phyloP scores from a whole-genome alignment of 2,329 filamentous ascomycete species.

The Fusarium lyarnte region DNA sequence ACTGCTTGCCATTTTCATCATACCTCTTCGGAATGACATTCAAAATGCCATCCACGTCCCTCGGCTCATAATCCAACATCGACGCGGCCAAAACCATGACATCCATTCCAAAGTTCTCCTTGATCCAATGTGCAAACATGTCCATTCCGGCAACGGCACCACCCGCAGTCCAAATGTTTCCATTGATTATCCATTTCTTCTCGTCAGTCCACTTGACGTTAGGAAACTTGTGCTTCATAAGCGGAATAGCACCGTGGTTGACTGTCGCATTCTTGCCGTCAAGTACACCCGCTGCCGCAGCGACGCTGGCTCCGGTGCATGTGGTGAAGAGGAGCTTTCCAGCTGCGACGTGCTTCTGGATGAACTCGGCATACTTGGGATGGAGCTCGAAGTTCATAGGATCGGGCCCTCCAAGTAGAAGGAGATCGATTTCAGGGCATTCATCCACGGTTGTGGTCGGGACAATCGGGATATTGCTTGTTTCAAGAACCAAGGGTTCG shows the following conservation, averaged over 20 bases:
- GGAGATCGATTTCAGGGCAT: conserved; percentile 50
- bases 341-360: conserved; percentile 48
- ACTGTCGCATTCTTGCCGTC: conserved; percentile 55
- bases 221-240: conserved; percentile 46
- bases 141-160: conserved; percentile 59
- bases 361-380: conserved; percentile 45
- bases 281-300: conserved; percentile 49
- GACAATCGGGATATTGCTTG: conserved; percentile 29
- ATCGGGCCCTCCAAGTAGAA: conserved; percentile 49
- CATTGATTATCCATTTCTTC: conserved; percentile 56
- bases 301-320: conserved; percentile 50
- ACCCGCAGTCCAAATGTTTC: conserved; percentile 57
- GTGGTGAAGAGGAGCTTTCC: conserved; percentile 50
- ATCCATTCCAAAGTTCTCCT: conserved; percentile 47
- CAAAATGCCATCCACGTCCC: conserved; percentile 46
- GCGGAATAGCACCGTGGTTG: conserved; percentile 50
- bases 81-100: conserved; percentile 35
- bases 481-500: conserved; percentile 40
- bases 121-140: conserved; percentile 53
- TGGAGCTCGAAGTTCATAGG: conserved; percentile 41
- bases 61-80: conserved; percentile 49
- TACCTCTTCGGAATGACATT: conserved; percentile 44
- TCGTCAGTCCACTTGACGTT: conserved; percentile 56
- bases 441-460: conserved; percentile 48
- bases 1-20: conserved; percentile 43